Conservation (phyloP, 345 rosid species). For the Syzygium aromaticum region DNA sequence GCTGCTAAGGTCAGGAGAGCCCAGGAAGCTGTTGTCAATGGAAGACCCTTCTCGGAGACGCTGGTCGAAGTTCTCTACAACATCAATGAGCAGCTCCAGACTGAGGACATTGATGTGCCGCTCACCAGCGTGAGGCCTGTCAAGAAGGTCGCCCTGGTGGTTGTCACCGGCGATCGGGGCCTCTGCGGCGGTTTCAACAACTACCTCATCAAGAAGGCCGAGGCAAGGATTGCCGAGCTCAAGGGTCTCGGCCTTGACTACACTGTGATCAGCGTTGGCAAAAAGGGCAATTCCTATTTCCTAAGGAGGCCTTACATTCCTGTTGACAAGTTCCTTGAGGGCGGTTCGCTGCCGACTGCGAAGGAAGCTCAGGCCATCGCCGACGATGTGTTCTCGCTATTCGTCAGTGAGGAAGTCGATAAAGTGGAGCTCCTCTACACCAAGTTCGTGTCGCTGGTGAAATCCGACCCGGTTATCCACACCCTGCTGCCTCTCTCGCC, state of each 20-base stretch:
- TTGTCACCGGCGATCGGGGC: constrained; percentile 85
- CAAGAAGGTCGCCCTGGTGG: constrained; percentile 89
- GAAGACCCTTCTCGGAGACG: constrained; percentile 84
- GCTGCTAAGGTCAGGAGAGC: constrained; percentile 98
- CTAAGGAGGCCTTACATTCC: constrained; percentile 68
- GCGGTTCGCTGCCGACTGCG: constrained; percentile 43
- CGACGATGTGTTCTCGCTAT: constrained; percentile 63
- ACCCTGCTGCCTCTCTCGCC: constrained; percentile 86
- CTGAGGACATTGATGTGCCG: constrained; percentile 75
- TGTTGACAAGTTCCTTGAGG: constrained; percentile 26
- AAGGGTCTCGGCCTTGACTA: constrained; percentile 54
- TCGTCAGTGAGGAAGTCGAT: constrained; percentile 81
- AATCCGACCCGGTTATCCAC: constrained; percentile 81
- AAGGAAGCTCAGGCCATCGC: constrained; percentile 74
- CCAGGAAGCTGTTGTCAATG: constrained; percentile 91
- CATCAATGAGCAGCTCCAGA: constrained; percentile 90
- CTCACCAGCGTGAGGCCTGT: constrained; percentile 84
- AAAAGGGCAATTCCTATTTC: constrained; percentile 81
- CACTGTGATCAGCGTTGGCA: constrained; percentile 78
- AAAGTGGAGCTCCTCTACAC: constrained; percentile 95
- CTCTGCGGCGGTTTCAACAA: constrained; percentile 87
- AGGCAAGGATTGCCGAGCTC: constrained; percentile 55
- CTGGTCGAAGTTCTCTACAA: constrained; percentile 91
- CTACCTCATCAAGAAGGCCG: constrained; percentile 69
- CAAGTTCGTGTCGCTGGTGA: constrained; percentile 81